Base-by-base conservation (phyloP, 495 filamentous ascomycete species). In the Cercophora scortea region DNA sequence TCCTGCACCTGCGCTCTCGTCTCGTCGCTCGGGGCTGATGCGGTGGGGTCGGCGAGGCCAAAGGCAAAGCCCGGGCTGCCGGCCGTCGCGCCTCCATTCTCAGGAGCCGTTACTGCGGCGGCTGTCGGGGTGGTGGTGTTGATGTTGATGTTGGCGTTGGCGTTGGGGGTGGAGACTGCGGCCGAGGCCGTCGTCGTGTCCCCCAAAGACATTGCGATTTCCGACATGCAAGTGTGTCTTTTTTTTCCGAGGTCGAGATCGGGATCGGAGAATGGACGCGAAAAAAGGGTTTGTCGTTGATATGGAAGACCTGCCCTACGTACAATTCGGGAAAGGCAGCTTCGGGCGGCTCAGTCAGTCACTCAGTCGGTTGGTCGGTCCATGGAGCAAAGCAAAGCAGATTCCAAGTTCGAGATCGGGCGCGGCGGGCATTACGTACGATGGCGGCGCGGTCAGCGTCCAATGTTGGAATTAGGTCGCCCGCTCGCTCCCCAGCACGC, bases 1-100 rank as follows among this genome's bases (percentile, higher is more conserved):
- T 74, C 73, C 47, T 71, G 67, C 50, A 77, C 71, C 50, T 69
- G 65, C 15, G 47, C 11, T 49, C 61, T 65, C 11, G 55, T 49
- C 53, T 65, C 60, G n/a, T 57, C 51, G 52, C 45, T 35, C 47
- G 33, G 19, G 13, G 36, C 8, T 2, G 36, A 38, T 4, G 36
- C 36, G 9, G 36, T 8, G 10, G 58, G 40, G 13, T 49, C 45
- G 42, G 32, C 36, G 47, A 56, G 41, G 43, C 25, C 25, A 5
- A 25, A 25, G 25, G 2, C 25, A 5, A 25, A 25, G 25, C 25
- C 25, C 25, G 25, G 25, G 33, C 42, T 53, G 25, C 15, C 50
- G 25, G 11, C 46, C 9, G 42, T 10, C 42, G 50, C 15, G 25
- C 34, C 52, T 48, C 53, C 62, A 51, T 55, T 57, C 19, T 65